These are phyloP conservation scores for Herpetospermum pedunculosum DNA, from an alignment of 306 rosid species.

Conservation along the genomic window DNA sequence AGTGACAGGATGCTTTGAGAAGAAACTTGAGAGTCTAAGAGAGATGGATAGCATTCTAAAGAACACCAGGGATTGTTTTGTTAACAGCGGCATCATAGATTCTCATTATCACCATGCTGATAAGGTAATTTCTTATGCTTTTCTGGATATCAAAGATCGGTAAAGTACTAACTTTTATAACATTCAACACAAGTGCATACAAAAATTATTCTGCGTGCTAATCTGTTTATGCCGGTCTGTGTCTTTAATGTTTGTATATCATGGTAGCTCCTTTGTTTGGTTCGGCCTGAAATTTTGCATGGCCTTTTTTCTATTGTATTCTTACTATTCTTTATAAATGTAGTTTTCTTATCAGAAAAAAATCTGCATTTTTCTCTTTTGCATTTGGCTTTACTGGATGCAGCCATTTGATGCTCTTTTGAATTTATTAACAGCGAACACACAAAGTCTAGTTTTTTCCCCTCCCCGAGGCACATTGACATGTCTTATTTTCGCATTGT, in stretches of 20 bases:
- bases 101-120: slow-evolving; percentile 23
- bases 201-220: neutral
- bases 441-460: neutral
- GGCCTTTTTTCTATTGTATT: neutral
- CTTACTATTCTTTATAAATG: neutral
- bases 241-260: neutral
- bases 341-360: neutral
- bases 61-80: slow-evolving; percentile 33
- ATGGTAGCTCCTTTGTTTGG: neutral
- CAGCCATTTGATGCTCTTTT: neutral
- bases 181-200: neutral
- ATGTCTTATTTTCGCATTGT: neutral
- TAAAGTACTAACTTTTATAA: neutral
- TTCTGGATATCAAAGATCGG: neutral
- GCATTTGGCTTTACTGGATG: neutral
- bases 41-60: slow-evolving; percentile 43
- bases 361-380: neutral
- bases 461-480: neutral
- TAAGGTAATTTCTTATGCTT: slow-evolving; percentile 38
- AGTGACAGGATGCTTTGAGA: slow-evolving; percentile 46
- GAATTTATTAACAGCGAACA: neutral
- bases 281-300: neutral
- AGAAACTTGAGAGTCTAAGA: slow-evolving; percentile 45
- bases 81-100: slow-evolving; percentile 29
- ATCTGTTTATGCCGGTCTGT: neutral